Evolutionary conservation across 202 grass and related monocot genomes (phyloP).

Genomic region (Panicum virgatum): DNA sequence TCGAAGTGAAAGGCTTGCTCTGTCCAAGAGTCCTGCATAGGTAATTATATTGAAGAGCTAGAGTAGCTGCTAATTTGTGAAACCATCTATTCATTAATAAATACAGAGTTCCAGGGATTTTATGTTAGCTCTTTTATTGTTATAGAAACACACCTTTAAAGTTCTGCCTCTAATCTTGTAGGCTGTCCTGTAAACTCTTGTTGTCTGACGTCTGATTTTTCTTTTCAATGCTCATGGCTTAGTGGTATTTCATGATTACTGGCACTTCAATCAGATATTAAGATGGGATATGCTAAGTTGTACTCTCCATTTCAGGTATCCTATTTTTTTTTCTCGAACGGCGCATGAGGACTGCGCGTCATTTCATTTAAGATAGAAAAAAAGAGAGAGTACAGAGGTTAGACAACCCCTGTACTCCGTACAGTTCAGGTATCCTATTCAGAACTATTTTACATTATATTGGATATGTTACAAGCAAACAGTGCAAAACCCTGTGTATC

Average conservation of each 20-base stretch:
- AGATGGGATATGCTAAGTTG: slow-evolving; percentile 8
- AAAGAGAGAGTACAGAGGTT: no score
- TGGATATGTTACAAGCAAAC: not conserved
- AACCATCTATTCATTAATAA: not conserved
- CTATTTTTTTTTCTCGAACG: no score
- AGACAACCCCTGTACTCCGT: no score
- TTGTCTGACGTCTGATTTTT: not conserved
- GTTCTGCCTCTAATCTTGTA: slow-evolving; percentile 21
- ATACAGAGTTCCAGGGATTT: not conserved
- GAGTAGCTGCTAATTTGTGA: not conserved
- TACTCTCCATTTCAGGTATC: not conserved
- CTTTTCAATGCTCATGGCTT: not conserved
- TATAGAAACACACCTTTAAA: not conserved
- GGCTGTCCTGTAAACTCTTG: slow-evolving; percentile 1
- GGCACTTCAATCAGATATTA: not conserved
- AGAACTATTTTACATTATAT: slow-evolving; percentile 20
- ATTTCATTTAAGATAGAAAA: no score
- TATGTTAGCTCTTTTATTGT: not conserved
- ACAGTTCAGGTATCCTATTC: not conserved
- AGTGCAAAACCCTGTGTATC: not conserved
- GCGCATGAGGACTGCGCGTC: no score
- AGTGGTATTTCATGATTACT: not conserved
- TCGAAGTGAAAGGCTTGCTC: not conserved
- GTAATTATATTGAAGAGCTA: not conserved
- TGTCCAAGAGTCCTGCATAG: not conserved